A percentile compares a stretch with the other conserved stretches of the same genome.
phyloP scores from a whole-genome alignment of 2,329 filamentous ascomycete species.

The Penicillium polonicum region DNA sequence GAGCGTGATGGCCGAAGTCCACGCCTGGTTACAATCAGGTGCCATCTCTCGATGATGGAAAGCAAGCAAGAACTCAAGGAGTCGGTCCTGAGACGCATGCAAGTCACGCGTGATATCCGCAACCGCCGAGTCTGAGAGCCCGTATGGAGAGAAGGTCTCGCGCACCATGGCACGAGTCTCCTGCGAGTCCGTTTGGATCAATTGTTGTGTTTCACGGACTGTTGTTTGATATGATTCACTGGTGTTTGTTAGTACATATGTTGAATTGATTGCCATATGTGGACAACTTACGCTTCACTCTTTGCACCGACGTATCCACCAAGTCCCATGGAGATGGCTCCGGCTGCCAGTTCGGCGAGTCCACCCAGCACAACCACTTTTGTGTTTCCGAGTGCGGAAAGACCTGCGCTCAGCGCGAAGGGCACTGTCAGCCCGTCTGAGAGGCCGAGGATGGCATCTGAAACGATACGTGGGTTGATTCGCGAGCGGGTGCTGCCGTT shows the following conservation, averaged over 20 bases:
- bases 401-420: conserved; percentile 73
- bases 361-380: conserved; percentile 69
- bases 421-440: conserved; percentile 77
- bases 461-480: conserved; percentile 47
- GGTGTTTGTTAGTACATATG: background rate
- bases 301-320: conserved; percentile 67
- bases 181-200: conserved; percentile 40
- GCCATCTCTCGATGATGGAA: conserved; percentile 50
- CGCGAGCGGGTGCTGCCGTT: conserved; percentile 31
- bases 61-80: conserved; percentile 49
- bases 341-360: conserved; percentile 72
- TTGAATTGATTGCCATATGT: background rate
- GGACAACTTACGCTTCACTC: conserved; percentile 48
- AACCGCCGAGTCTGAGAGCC: conserved; percentile 39
- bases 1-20: conserved; percentile 62
- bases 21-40: conserved; percentile 48
- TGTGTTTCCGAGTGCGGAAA: conserved; percentile 61
- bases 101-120: conserved; percentile 39
- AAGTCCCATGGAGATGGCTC: conserved; percentile 74
- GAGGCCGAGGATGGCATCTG: conserved; percentile 69
- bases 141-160: conserved; percentile 43
- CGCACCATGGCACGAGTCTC: conserved; percentile 43
- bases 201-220: conserved; percentile 44
- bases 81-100: conserved; percentile 38
- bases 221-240: conserved; percentile 49